phyloP scores from a whole-genome alignment of 257 asterid species.

The Thymus mandschuricus region DNA sequence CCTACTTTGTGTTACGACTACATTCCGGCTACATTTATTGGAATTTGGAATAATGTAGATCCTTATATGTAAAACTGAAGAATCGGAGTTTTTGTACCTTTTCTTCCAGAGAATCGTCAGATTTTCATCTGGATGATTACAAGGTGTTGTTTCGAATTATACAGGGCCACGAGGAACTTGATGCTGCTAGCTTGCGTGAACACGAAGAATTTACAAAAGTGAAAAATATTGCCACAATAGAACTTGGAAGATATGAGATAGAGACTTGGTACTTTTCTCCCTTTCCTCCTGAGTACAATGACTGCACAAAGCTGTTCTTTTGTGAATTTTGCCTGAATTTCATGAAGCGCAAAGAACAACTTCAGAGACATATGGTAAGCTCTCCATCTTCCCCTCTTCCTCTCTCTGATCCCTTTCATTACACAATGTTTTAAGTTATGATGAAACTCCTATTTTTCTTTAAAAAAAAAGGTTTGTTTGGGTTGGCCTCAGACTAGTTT shows the following conservation, averaged over 20 bases:
- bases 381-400: constrained; percentile 20
- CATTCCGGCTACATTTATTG: constrained; percentile 10
- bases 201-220: constrained; percentile 97
- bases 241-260: constrained; percentile 95
- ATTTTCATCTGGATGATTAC: constrained; percentile 24
- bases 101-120: constrained; percentile 10
- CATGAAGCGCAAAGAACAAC: constrained; percentile 98
- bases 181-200: constrained; percentile 98
- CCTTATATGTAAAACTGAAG: neutral
- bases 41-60: constrained; percentile 49
- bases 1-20: neutral
- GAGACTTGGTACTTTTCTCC: constrained; percentile 99
- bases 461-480: constrained; percentile 40
- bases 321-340: constrained; percentile 96
- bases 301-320: constrained; percentile 89
- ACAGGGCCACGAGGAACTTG: constrained; percentile 99
- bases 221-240: constrained; percentile 89
- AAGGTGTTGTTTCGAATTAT: constrained; percentile 21
- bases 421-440: constrained; percentile 13
- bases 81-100: neutral
- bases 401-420: constrained; percentile 8
- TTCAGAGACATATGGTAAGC: constrained; percentile 96
- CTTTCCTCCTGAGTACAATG: constrained; percentile 95
- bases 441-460: constrained; percentile 16
- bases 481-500: constrained; percentile 4